Evolutionary conservation across 176 grass and related monocot genomes (phyloP).

Genomic region (Cenchrus americanus): DNA sequence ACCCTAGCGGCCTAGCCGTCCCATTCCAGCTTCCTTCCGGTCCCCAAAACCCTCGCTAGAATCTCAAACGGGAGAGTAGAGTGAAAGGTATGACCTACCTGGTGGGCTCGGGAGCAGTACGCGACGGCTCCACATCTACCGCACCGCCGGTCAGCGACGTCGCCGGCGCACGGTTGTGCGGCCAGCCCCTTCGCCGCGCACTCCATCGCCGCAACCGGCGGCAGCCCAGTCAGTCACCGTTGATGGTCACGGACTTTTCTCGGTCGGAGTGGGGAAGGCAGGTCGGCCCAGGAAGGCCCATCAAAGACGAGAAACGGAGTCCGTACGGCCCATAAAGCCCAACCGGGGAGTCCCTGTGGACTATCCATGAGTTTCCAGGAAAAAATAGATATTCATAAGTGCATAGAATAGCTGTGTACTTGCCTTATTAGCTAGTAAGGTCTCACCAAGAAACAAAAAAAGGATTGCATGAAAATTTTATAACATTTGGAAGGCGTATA

Average conservation of each 20-base stretch:
- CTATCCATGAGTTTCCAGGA: no score
- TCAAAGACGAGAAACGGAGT: not conserved
- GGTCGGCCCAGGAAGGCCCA: not conserved
- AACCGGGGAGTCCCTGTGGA: not conserved
- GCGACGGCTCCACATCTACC: conserved; percentile 60
- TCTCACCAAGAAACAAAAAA: no score
- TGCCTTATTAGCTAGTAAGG: no score
- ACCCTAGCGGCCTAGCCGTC: not conserved
- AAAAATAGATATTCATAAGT: no score
- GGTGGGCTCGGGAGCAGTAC: conserved; percentile 67
- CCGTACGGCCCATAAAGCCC: not conserved
- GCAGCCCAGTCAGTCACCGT: not conserved
- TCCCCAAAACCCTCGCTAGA: conserved; percentile 6
- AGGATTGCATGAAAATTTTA: no score
- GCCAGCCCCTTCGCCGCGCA: conserved; percentile 60
- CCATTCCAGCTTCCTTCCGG: not conserved
- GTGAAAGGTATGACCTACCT: conserved; percentile 38
- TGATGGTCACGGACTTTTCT: no score
- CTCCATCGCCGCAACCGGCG: conserved; percentile 42
- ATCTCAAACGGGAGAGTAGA: not conserved
- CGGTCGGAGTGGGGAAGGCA: not conserved
- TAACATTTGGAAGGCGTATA: no score
- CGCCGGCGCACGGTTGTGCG: conserved; percentile 48
- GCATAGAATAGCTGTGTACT: no score
- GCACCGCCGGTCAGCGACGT: conserved; percentile 49